A percentile compares a stretch with the other conserved stretches of the same genome.
Conservation (phyloP, 495 filamentous ascomycete genomes). For the Trichoderma orchidacearum region DNA sequence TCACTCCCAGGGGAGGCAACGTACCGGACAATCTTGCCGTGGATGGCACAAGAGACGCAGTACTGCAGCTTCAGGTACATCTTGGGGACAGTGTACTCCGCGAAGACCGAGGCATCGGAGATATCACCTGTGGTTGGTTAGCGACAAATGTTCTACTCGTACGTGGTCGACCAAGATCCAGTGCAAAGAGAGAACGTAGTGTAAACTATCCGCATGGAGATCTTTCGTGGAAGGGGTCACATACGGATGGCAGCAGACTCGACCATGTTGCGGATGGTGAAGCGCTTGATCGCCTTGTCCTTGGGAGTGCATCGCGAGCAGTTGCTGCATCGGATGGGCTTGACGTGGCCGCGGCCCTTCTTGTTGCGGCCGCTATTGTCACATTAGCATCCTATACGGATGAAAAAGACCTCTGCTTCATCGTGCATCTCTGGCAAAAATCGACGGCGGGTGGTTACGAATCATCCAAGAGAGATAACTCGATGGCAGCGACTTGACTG, state of each 20-base stretch:
- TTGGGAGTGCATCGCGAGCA: constrained; percentile 99
- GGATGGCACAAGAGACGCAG: constrained; percentile 99
- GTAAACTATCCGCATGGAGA: too few species aligned
- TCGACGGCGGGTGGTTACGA: not conserved
- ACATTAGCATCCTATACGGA: constrained; percentile 9
- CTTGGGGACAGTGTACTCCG: constrained; percentile 98
- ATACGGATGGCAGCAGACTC: constrained; percentile 98
- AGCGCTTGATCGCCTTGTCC: constrained; percentile 99
- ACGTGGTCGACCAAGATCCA: too few species aligned
- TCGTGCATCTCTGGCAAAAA: constrained; percentile 1
- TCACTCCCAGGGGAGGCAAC: constrained; percentile 23
- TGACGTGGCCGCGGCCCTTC: constrained; percentile 98
- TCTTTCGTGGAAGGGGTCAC: constrained; percentile 34
- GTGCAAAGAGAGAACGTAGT: too few species aligned
- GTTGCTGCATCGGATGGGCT: constrained; percentile 99
- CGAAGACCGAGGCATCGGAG: constrained; percentile 96
- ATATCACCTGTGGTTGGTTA: constrained; percentile 71
- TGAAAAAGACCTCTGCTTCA: not conserved
- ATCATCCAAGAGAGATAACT: not conserved
- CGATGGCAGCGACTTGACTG: not conserved
- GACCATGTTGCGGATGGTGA: constrained; percentile 99
- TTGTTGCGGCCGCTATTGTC: constrained; percentile 84
- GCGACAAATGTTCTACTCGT: not conserved
- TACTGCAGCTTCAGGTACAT: constrained; percentile 99
- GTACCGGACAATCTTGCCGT: constrained; percentile 99